A percentile compares a stretch with the other conserved stretches of the same genome.
These are phyloP conservation scores for Aspergillus ochraceoroseus DNA, from an alignment of 2,329 filamentous ascomycete genomes.

Conservation along the genomic window DNA sequence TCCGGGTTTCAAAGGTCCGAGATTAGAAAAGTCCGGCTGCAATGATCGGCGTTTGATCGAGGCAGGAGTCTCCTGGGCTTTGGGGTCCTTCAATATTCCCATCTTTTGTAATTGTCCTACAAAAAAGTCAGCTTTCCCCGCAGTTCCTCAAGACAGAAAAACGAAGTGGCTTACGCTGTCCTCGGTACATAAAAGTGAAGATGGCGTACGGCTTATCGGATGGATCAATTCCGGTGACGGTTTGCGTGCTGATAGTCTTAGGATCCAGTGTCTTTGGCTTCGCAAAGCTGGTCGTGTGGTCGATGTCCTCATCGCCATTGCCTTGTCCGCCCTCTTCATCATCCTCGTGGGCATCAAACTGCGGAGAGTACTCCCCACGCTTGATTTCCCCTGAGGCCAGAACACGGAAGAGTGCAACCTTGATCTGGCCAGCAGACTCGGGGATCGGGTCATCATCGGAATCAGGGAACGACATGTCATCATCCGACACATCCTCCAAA, in stretches of 20 bases:
- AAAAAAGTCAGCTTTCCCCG: not conserved
- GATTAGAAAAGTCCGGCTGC: conserved; percentile 76
- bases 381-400: conserved; percentile 95
- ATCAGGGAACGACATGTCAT: conserved; percentile 62
- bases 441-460: conserved; percentile 81
- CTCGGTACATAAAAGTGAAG: conserved; percentile 97
- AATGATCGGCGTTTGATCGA: conserved; percentile 72
- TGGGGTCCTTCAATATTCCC: conserved; percentile 71
- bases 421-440: conserved; percentile 95
- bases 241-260: conserved; percentile 97
- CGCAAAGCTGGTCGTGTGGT: conserved; percentile 96
- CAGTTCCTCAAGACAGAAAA: not conserved
- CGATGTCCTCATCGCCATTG: conserved; percentile 69
- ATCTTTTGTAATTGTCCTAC: conserved; percentile 93
- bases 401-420: conserved; percentile 92
- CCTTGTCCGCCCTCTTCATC: conserved; percentile 64
- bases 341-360: conserved; percentile 94
- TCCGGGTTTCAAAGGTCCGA: conserved; percentile 78
- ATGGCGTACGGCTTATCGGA: conserved; percentile 93
- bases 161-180: conserved; percentile 66
- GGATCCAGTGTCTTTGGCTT: conserved; percentile 94
- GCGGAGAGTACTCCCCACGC: conserved; percentile 93
- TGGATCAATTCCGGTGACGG: conserved; percentile 95
- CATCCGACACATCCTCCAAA: conserved; percentile 67
- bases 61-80: conserved; percentile 55